Evolutionary conservation across 148 eudicot genomes (phyloP).

Genomic region (Polygonum aviculare): DNA sequence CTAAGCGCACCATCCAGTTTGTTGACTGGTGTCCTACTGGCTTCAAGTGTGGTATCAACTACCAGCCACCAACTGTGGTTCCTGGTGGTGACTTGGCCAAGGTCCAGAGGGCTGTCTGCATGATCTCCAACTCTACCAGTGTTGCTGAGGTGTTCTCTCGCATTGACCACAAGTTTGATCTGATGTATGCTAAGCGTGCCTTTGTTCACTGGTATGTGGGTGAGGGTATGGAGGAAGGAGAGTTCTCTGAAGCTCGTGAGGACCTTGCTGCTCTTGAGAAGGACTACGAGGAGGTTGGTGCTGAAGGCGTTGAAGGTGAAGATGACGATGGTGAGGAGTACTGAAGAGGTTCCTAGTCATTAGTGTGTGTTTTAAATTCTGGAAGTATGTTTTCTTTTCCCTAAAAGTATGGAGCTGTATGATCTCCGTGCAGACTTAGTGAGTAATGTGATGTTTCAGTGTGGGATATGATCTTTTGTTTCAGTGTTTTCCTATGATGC

Average conservation of each 20-base stretch:
- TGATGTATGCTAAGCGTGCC: no score
- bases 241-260: no score
- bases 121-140: no score
- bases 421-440: constrained; percentile 1
- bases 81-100: no score
- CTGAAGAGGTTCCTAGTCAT: neutral
- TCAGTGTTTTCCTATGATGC: neutral
- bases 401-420: neutral
- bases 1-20: constrained; percentile 55
- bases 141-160: no score
- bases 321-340: constrained; percentile 46
- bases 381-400: neutral
- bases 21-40: constrained; percentile 67
- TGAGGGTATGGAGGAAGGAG: no score
- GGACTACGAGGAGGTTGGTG: no score
- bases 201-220: no score
- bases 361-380: neutral
- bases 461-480: neutral
- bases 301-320: constrained; percentile 47
- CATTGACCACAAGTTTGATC: no score
- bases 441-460: neutral
- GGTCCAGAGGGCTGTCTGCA: no score
- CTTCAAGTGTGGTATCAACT: constrained; percentile 64
- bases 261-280: no score
- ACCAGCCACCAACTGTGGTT: constrained; percentile 46